phyloP scores from a whole-genome alignment of 2,329 filamentous ascomycete species.

The Colletotrichum eleusines region DNA sequence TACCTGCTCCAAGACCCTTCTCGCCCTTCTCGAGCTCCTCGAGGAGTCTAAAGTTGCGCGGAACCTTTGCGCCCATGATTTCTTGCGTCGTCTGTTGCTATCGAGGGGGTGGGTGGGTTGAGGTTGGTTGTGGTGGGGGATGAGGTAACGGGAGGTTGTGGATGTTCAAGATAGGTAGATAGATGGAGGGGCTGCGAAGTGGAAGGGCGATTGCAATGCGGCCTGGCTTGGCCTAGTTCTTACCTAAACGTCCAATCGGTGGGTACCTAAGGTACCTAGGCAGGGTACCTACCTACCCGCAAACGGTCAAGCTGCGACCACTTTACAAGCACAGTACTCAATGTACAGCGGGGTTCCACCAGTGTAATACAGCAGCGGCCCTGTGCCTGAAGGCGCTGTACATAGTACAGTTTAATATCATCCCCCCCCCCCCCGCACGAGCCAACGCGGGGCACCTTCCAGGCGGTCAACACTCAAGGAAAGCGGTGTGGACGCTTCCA shows the following conservation, averaged over 20 bases:
- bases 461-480: slow-evolving; percentile 9
- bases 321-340: no score
- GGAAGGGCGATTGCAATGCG: slow-evolving; percentile 17
- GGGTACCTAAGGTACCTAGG: no score
- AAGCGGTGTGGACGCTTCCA: slow-evolving; percentile 16
- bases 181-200: slow-evolving; percentile 33
- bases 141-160: slow-evolving; percentile 13
- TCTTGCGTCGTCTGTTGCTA: slow-evolving; percentile 9
- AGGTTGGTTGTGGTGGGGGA: slow-evolving; percentile 8
- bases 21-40: slow-evolving; percentile 99
- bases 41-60: slow-evolving; percentile 94
- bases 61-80: slow-evolving; percentile 71
- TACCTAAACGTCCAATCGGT: slow-evolving; percentile 23
- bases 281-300: no score
- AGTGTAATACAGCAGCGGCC: slow-evolving; percentile 9
- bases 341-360: neutral
- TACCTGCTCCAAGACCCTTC: slow-evolving; percentile 93
- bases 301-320: slow-evolving; percentile 4
- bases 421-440: no score
- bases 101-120: neutral
- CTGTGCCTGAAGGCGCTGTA: slow-evolving; percentile 6
- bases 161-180: slow-evolving; percentile 18
- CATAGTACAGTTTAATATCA: no score
- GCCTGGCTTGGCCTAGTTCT: slow-evolving; percentile 22
- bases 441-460: slow-evolving; percentile 33